A percentile compares a stretch with the other conserved stretches of the same genome.
Evolutionary conservation across 2,329 filamentous ascomycete genomes (phyloP).

Genomic region (Cadophora malorum): DNA sequence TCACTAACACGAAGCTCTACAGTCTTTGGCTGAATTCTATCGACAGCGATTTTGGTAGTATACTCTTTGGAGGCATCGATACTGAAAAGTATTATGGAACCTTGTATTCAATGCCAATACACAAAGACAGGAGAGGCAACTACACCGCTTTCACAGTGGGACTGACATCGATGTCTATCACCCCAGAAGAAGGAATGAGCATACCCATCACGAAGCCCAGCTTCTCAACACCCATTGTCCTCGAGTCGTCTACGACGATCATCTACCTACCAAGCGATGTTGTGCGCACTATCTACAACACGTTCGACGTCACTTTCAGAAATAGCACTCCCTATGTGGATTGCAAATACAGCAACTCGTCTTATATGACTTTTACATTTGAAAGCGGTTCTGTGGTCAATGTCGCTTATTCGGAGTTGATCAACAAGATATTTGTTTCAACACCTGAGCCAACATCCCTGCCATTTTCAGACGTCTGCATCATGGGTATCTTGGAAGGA

Average conservation of each 20-base stretch:
- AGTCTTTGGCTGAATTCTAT: conserved; percentile 46
- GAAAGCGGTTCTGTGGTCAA: conserved; percentile 5
- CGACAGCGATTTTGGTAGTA: conserved; percentile 40
- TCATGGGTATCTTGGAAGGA: conserved; percentile 6
- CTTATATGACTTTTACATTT: conserved; percentile 4
- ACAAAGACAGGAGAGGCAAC: conserved; percentile 29
- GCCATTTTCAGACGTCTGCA: conserved; percentile 1
- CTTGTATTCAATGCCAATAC: conserved; percentile 24
- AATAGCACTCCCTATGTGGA: neutral
- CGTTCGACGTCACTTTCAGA: neutral
- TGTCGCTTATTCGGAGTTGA: conserved; percentile 4
- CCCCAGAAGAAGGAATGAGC: conserved; percentile 3
- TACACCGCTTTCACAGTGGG: conserved; percentile 37
- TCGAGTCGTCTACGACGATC: neutral
- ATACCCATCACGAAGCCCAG: neutral
- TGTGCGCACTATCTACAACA: neutral
- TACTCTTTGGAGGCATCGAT: conserved; percentile 54
- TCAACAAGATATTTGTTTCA: neutral
- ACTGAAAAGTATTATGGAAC: conserved; percentile 52
- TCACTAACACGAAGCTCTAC: conserved; percentile 51
- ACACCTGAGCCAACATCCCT: neutral
- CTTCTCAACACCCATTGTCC: neutral
- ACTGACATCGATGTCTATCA: conserved; percentile 37
- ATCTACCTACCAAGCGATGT: neutral
- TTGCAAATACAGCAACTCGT: conserved; percentile 5